Evolutionary conservation across 192 early-diverging fungal species (phyloP).

Genomic region (Thoreauomyces humboldtii): DNA sequence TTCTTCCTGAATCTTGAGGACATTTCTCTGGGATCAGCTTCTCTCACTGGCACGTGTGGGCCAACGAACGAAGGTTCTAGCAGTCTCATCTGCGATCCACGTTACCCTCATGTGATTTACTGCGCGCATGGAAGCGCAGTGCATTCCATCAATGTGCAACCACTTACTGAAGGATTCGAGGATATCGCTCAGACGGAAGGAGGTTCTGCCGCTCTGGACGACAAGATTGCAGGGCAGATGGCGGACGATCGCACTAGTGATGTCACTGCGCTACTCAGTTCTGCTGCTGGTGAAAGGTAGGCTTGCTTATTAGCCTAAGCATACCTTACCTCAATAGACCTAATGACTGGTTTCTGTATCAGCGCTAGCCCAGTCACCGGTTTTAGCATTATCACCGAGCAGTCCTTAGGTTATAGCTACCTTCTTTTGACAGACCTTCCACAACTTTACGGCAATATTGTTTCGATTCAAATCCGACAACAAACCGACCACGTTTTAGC

Average conservation of each 20-base stretch:
- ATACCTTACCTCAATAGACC: too few relatives aligned
- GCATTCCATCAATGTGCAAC: conserved; percentile 58
- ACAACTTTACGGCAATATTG: conserved; percentile 56
- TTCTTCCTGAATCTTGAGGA: conserved; percentile 56
- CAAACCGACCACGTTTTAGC: conserved; percentile 45
- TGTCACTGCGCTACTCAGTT: not conserved
- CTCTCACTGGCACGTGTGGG: not conserved
- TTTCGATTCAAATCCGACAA: conserved; percentile 52
- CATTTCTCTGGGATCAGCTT: conserved; percentile 36
- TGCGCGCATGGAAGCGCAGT: conserved; percentile 68
- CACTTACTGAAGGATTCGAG: conserved; percentile 44
- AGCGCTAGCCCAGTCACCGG: conserved; percentile 67
- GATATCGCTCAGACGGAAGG: conserved; percentile 1
- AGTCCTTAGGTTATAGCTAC: conserved; percentile 71
- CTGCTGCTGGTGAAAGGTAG: not conserved
- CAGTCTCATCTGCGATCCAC: conserved; percentile 56
- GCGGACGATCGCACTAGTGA: conserved; percentile 1
- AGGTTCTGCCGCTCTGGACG: not conserved
- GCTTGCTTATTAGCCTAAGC: conserved; percentile 2
- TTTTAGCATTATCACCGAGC: conserved; percentile 55
- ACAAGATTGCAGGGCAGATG: not conserved
- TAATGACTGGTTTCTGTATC: too few relatives aligned
- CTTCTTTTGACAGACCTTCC: conserved; percentile 54
- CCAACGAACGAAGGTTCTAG: not conserved
- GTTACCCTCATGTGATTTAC: conserved; percentile 64